Base-by-base conservation (phyloP, 371 early-diverging fungal species). In the Mucor mucedo region DNA sequence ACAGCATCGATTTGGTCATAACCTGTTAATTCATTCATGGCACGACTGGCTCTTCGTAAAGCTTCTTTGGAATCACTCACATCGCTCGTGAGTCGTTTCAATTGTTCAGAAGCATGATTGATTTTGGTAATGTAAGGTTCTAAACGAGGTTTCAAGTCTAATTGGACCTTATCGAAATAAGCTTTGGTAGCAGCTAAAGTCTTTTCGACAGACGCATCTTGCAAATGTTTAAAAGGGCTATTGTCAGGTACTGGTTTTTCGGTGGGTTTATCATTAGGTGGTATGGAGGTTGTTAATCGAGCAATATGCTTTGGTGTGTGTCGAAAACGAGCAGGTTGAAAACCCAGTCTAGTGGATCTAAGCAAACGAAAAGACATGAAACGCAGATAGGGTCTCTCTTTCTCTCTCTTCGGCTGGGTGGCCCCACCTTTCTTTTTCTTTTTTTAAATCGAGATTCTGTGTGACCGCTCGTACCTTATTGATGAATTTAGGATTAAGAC, bases 1-100 rank as follows among this genome's bases (percentile, higher is more conserved):
- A 93, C 80, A 3, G 78, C 66, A 52, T 91, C 89, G 42, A 97
- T 90, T 30, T 85, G 78, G 58, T 85, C 81, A 66, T 95, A 95
- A 9, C 96, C 95, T 11, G 97, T 95, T 14, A 91, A 67, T 53
- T 83, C 82, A 70, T 97, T 95, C 44, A 95, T 76, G 13, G 78
- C 79, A 27, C 76, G 74, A 27, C 87, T 73, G 0, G 84, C 73
- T 60, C 69, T 69, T 28, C 69, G 60, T 6, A 88, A 30, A 0
- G 83, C 83, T 52, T 83, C 82, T 55, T 75, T 73, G 3, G 84
- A 79, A 65, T 82, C 80, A 47, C 77, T 72, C 2, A 77, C 65
- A 45, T 84, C 80, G 8, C 68, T 68, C 6, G 80, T 70, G 13
- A 78, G 53, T 8, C 58, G 66, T 40, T 70, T 69, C 7, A 81